Evolutionary conservation across 1,284 basidiomycete genomes (phyloP), one percentile per base, ranked within the genome.

Genomic region (Tetrapyrgos nigripes): DNA sequence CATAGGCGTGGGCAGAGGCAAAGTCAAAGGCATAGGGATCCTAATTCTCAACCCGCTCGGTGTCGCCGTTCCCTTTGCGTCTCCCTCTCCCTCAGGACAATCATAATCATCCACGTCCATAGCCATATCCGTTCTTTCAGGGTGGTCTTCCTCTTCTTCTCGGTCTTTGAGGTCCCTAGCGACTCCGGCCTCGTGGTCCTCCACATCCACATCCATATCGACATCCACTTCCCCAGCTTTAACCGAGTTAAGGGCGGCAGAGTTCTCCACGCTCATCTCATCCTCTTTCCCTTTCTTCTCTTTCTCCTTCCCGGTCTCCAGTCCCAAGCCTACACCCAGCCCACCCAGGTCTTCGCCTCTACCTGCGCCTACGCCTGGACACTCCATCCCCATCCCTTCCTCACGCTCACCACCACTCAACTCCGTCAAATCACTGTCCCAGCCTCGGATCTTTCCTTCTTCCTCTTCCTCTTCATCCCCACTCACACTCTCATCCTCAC

Each of bases 381-480:
- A 33, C 26, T 44, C 23, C 27, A 21, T 21, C 14, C 26, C 5
- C 35, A 26, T 6, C 43, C 26, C 47, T 17, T 24, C 21, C 45
- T 47, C 45, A 11, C 10, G 4, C 26, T 27, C 40, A 8, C n/a
- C 11, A 27, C 29, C 47, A 27, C 26, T 49, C 26, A 31, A 14
- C 44, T 60, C 50, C 3, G 54, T 49, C 14, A 60, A 29, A 53
- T 57, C 59, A 26, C 59, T 56, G 35, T 60, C 54, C 59, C 59
- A 60, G 11, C 54, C 59, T 26, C 14, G 19, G 23, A 60, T 43
- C n/a, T 10, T 3, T 13, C 27, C 10, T 6, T 46, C 47, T 19
- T 44, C 21, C 43, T 45, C n/a, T 37, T 50, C 50, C 13, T 35
- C 29, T 17, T 47, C 46, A n/a, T 49, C 24, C 14, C 11, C 44